Base-by-base conservation (phyloP, 192 early-diverging fungal genomes). In the Powellomyces hirtus region DNA sequence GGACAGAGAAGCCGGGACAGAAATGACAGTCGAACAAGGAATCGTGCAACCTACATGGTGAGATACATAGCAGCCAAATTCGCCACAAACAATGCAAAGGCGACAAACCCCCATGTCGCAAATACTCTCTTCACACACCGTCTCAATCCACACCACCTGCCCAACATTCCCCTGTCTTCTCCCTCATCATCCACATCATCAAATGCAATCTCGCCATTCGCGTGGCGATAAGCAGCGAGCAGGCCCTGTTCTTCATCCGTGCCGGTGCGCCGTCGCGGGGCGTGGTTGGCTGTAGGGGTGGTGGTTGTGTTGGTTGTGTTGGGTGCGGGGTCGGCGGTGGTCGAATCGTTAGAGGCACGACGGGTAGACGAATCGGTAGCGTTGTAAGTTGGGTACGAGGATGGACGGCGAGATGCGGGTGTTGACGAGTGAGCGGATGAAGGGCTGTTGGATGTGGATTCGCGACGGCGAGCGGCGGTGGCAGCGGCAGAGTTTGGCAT, bases 61-160 rank as follows among this genome's bases (percentile, higher is more conserved):
- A 65, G 49, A 27, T 52, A 65, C 7, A 65, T 56, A 30, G 46
- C 44, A 20, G 52, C 20, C 1, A 65, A 35, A 29, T 65, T 65
- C 27, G 61, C 16, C 31, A 66, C 11, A 37, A 38, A 73, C 44
- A 73, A 45, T 11, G 55, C 30, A 4, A 58, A 42, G 8, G 30
- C 36, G 16, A 50, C 16, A 34, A 67, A 67, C 16, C 31, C 37
- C 68, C 68, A 70, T 26, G 22, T 62, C 4, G 26, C n/a, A 62
- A 70, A n/a, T 16, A 70, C 34, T 14, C 38, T 20, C 10, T 51
- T n/a, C n/a, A 62, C 11, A 26, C 22, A 42, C 5, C 53, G 31
- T 20, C 63, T 18, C 3, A n/a, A 34, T 18, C 24, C 58, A 52
- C 63, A 27, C 18, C 49, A 24, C n/a, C n/a, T n/a, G n/a, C n/a